Evolutionary conservation across 2,329 filamentous ascomycete genomes (phyloP).

Genomic region (Aotearoamyces nothofagi): DNA sequence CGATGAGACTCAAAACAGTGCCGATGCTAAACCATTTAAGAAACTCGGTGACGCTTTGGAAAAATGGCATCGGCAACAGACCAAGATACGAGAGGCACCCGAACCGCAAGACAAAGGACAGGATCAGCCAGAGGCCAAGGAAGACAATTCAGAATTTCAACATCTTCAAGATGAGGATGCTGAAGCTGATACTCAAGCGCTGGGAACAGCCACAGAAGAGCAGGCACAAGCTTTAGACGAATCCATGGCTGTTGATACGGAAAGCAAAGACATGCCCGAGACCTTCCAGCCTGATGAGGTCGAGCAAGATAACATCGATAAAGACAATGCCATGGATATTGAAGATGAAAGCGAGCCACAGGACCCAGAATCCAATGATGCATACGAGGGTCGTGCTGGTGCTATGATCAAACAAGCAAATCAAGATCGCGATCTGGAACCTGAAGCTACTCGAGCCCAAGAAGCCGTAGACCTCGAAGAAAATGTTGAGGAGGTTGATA

Average conservation of each 20-base stretch:
- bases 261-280: constrained; percentile 43
- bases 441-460: no score
- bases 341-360: constrained; percentile 24
- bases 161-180: constrained; percentile 77
- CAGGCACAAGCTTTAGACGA: constrained; percentile 78
- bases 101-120: constrained; percentile 28
- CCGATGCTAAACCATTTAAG: constrained; percentile 63
- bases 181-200: constrained; percentile 74
- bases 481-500: constrained; percentile 22
- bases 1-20: constrained; percentile 23
- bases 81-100: constrained; percentile 51
- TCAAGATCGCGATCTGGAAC: constrained; percentile 21
- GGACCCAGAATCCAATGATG: constrained; percentile 27
- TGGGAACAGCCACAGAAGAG: constrained; percentile 78
- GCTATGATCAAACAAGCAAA: constrained; percentile 35
- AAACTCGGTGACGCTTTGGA: constrained; percentile 89
- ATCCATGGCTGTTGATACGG: constrained; percentile 69
- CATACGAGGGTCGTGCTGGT: constrained; percentile 40
- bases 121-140: constrained; percentile 7
- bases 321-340: constrained; percentile 25
- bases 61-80: constrained; percentile 79
- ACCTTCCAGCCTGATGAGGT: constrained; percentile 25
- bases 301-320: constrained; percentile 28
- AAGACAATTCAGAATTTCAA: constrained; percentile 79
- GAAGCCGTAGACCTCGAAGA: constrained; percentile 21